Percentiles rank a stretch among this genome's conserved stretches.
Evolutionary conservation across 805 yeast genomes (phyloP).

Genomic region (Kodamaea laetipori): DNA sequence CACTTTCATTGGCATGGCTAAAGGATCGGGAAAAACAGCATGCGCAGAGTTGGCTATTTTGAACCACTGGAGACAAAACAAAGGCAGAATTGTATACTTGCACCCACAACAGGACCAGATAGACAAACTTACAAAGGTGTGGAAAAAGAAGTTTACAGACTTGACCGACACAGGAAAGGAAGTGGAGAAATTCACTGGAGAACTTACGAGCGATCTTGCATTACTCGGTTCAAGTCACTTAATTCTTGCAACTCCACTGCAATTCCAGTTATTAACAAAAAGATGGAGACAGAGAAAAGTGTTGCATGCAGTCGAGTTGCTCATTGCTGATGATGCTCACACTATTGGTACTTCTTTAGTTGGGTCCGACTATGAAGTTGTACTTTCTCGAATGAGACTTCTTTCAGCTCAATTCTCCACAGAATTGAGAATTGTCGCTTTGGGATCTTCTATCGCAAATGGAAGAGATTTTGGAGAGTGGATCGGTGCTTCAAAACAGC

Average conservation of each 20-base stretch:
- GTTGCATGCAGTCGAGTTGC: constrained; percentile 64
- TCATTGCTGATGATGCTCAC: constrained; percentile 78
- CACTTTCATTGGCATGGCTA: constrained; percentile 67
- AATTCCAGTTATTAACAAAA: constrained; percentile 71
- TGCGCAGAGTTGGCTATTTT: constrained; percentile 74
- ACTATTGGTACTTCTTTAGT: constrained; percentile 54
- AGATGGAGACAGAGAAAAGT: constrained; percentile 81
- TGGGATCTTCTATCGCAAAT: constrained; percentile 70
- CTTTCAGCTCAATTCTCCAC: constrained; percentile 66
- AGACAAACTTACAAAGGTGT: constrained; percentile 46
- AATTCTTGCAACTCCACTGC: constrained; percentile 74
- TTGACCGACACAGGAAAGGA: constrained; percentile 51
- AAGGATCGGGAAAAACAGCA: constrained; percentile 74
- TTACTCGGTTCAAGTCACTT: constrained; percentile 63
- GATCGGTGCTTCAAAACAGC: constrained; percentile 68
- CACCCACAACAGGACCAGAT: constrained; percentile 61
- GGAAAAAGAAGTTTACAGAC: constrained; percentile 55
- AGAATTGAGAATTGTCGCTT: constrained; percentile 61
- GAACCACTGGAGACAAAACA: constrained; percentile 68
- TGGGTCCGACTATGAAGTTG: constrained; percentile 67
- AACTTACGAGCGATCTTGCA: constrained; percentile 53
- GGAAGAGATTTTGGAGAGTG: constrained; percentile 82
- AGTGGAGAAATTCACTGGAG: constrained; percentile 58
- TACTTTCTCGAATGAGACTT: constrained; percentile 70
- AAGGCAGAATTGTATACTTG: constrained; percentile 74